Evolutionary conservation across 768 basidiomycete genomes (phyloP).

Genomic region (Galerina sulciceps): DNA sequence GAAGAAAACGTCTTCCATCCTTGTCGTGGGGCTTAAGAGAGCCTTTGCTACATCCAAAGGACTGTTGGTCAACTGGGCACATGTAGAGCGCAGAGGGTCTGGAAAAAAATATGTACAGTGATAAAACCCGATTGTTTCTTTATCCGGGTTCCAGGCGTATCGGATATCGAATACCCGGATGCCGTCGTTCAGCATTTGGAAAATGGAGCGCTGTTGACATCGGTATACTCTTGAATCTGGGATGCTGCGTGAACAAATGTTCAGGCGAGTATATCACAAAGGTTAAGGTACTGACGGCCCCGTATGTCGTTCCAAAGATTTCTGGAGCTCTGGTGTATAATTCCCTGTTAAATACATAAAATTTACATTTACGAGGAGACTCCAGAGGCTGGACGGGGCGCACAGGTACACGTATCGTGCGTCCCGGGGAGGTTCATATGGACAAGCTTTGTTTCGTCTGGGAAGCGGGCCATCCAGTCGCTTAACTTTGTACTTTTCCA

Average conservation of each 20-base stretch:
- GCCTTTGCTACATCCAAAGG: slow-evolving; percentile 33
- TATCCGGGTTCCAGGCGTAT: slow-evolving; percentile 52
- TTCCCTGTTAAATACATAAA: slow-evolving; percentile 36
- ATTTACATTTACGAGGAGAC: neutral
- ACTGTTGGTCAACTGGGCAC: neutral
- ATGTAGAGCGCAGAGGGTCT: too few species aligned
- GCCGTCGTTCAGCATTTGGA: slow-evolving; percentile 49
- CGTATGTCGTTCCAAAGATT: slow-evolving; percentile 43
- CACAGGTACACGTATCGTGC: slow-evolving; percentile 51
- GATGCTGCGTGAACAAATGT: slow-evolving; percentile 25
- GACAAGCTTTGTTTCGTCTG: slow-evolving; percentile 44
- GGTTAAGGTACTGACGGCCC: slow-evolving; percentile 36
- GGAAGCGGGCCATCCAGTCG: slow-evolving; percentile 48
- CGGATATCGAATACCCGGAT: slow-evolving; percentile 53
- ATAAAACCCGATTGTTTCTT: slow-evolving; percentile 52
- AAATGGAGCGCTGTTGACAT: slow-evolving; percentile 49
- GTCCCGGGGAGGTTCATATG: slow-evolving; percentile 56
- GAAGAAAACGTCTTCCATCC: slow-evolving; percentile 52
- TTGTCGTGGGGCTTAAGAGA: slow-evolving; percentile 47
- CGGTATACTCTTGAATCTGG: slow-evolving; percentile 36
- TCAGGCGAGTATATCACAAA: neutral
- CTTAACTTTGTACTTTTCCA: slow-evolving; percentile 33
- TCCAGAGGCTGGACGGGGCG: slow-evolving; percentile 18
- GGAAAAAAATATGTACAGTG: slow-evolving; percentile 36
- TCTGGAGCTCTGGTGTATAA: slow-evolving; percentile 45